Evolutionary conservation across 2,329 filamentous ascomycete genomes (phyloP), one percentile per base, ranked within the genome.

Genomic region (Neurospora crassa): DNA sequence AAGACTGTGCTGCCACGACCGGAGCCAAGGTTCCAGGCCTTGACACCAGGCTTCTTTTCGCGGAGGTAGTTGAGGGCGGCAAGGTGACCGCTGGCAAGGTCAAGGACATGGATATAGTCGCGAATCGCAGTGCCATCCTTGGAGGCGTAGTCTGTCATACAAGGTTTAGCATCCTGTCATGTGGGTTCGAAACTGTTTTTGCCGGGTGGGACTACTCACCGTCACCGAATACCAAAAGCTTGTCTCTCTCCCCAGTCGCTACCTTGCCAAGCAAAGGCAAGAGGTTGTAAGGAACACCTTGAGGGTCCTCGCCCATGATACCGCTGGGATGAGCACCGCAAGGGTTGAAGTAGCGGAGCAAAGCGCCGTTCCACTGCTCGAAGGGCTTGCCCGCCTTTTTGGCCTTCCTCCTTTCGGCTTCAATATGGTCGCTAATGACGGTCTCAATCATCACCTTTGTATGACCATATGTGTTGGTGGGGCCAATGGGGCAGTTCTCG

Each of bases 341-440:
- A 40, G 96, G 96, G 87, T 99, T 99, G 86, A 99, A 99, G 85
- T 99, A 99, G 77, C 96, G 90, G 77, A 99, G 87, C 75, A 98
- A 85, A 59, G 95, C 96, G 71, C 89, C 96, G 82, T 98, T 98
- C 93, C 93, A 98, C 78, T 93, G 90, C 78, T 93, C 89, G 71
- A 84, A 89, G 40, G 89, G 86, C 82, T 95, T 91, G 74, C 92
- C 92, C 18, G 87, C 90, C 85, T 96, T 97, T 83, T 90, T 87
- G 71, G 90, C 86, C 77, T 93, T 94, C 81, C 88, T 91, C 77
- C 95, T 91, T 85, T 97, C 91, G 20, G 95, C 92, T 72, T 92
- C 91, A 82, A 98, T 88, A 78, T 93, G 90, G 82, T 99, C 96
- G 76, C 91, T 94, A 81, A 99, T 97, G 82, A 97, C 90, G 76